Evolutionary conservation across 257 asterid species (phyloP).

Genomic region (Perilla frutescens): DNA sequence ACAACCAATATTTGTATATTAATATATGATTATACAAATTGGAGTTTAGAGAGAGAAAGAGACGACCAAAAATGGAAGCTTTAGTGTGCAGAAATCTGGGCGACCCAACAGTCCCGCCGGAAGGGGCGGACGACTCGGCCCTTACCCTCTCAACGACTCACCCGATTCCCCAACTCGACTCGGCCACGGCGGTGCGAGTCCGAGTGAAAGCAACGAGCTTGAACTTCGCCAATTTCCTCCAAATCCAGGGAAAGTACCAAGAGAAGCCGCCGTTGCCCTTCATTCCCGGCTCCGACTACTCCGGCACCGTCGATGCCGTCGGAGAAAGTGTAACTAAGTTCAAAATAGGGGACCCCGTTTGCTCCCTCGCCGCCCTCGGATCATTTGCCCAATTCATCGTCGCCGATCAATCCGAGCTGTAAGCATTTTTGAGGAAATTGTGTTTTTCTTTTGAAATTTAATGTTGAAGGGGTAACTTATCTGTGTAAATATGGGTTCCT

Average conservation of each 20-base stretch:
- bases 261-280: conserved; percentile 85
- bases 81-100: conserved; percentile 74
- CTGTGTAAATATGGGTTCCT: too few relatives aligned
- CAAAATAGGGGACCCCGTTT: conserved; percentile 77
- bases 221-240: conserved; percentile 94
- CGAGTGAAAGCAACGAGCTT: conserved; percentile 86
- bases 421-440: conserved; percentile 16
- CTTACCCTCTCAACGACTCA: conserved; percentile 52
- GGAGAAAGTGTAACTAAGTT: conserved; percentile 75
- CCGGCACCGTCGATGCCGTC: conserved; percentile 79
- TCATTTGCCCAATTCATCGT: conserved; percentile 86
- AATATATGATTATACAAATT: too few relatives aligned
- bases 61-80: conserved; percentile 71
- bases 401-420: conserved; percentile 80
- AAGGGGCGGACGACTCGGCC: conserved; percentile 55
- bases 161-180: conserved; percentile 71
- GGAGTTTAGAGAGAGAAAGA: too few relatives aligned
- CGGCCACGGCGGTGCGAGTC: conserved; percentile 71
- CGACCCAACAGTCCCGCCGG: conserved; percentile 75
- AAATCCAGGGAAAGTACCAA: conserved; percentile 85
- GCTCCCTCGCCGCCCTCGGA: conserved; percentile 77
- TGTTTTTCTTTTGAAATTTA: neutral
- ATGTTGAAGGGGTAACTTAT: too few relatives aligned
- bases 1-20: too few relatives aligned
- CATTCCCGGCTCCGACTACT: conserved; percentile 91